Conservation (phyloP, 2,329 filamentous ascomycete species). For the Xylariomycetidae sp. region DNA sequence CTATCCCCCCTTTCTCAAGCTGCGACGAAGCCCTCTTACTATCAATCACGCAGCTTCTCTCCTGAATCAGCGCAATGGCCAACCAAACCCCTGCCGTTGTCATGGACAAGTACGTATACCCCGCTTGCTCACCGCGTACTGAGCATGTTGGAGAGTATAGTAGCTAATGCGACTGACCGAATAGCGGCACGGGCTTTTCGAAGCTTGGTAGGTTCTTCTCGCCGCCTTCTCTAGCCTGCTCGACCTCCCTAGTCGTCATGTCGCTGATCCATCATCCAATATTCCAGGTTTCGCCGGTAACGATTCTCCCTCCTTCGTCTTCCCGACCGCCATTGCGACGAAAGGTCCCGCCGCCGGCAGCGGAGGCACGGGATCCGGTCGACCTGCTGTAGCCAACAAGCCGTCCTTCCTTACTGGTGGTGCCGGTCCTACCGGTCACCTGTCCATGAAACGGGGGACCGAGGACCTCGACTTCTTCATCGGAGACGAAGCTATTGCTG, state of each 20-base stretch:
- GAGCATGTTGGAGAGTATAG: no score
- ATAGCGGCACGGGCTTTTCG: slow-evolving; percentile 92
- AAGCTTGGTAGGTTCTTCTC: slow-evolving; percentile 83
- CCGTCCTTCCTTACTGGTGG: slow-evolving; percentile 92
- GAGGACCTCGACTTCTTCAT: slow-evolving; percentile 99
- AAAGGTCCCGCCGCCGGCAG: slow-evolving; percentile 71
- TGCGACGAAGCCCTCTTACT: no score
- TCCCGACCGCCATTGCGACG: slow-evolving; percentile 96
- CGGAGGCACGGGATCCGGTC: slow-evolving; percentile 76
- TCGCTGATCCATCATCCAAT: slow-evolving; percentile 15
- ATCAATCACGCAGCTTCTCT: slow-evolving; percentile 15
- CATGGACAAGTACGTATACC: slow-evolving; percentile 99
- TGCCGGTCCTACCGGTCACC: slow-evolving; percentile 73
- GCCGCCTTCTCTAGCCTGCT: slow-evolving; percentile 4
- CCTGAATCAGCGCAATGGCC: slow-evolving; percentile 64
- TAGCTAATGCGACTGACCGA: slow-evolving; percentile 8
- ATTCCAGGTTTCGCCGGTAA: slow-evolving; percentile 90
- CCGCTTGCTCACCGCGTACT: no score
- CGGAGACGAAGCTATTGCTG: slow-evolving; percentile 88
- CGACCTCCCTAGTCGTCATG: slow-evolving; percentile 3
- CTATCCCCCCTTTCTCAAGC: no score
- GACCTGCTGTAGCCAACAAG: slow-evolving; percentile 88
- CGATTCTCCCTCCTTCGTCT: slow-evolving; percentile 98
- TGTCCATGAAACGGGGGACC: slow-evolving; percentile 89
- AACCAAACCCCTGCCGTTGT: slow-evolving; percentile 99